Base-by-base conservation (phyloP, 148 eudicot species). In the Selenicereus undatus region DNA sequence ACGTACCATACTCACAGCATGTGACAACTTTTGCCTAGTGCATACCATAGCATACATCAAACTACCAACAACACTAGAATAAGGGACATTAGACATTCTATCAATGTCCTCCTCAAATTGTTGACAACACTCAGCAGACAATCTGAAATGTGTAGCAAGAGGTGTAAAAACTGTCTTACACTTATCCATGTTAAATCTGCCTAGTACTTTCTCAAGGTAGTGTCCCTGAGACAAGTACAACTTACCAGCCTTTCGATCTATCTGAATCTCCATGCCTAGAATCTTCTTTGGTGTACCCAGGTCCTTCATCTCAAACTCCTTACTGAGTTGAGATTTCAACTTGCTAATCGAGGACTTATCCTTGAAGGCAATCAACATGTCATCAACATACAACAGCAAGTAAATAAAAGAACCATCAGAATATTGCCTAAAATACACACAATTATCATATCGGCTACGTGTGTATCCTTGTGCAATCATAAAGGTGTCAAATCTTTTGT, bases 401-500 rank as follows among this genome's bases (percentile, higher is more conserved):
- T 80, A 74, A 9, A 73, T 62, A 17, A 35, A 74, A 1, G 78
- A 73, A 11, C 78, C 82, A 56, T 64, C 43, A 0, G 48, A 11
- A 39, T 13, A 18, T 18, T 39, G 26, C 24, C n/a, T 13, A 8
- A 22, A 48, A 64, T 80, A 80, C 3, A 74, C 62, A 74, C 73
- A 80, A 42, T 29, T 74, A 36, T 36, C 39, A 21, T 74, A 64
- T 35, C 62, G 66, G 14, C 11, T 45, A 11, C 17, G 39, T 2
- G 56, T 4, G 30, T 65, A 50, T 10, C 68, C 66, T 4, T 70
- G 68, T 20, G 32, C 22, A 20, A 54, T 48, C 81, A 80, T 39
- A 39, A 80, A 62, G 12, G 78, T 20, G 24, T 74, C 60, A 74
- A 80, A 60, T 56, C 4, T 20, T n/a, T 43, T 73, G 16, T 73